Base-by-base conservation (phyloP, 2,329 filamentous ascomycete species). In the Hypoxylon sp. region DNA sequence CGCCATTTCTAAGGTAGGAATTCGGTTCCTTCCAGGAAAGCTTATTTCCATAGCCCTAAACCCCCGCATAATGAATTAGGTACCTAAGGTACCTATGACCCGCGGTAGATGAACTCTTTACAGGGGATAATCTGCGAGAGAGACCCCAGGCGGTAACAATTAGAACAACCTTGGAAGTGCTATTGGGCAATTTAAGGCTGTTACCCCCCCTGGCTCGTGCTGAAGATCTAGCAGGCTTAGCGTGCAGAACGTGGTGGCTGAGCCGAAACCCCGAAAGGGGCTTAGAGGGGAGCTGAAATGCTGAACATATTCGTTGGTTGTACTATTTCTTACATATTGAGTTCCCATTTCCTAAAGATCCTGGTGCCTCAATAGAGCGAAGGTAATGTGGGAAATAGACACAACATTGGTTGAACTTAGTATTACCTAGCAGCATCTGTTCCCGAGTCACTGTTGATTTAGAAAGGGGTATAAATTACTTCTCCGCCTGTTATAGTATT, bases 161-260 rank as follows among this genome's bases (percentile, higher is more conserved):
- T 67, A 64, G 50, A 3, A 29, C 42, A n/a, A n/a, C n/a, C n/a
- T n/a, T n/a, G n/a, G n/a, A n/a, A 4, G 19, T 22, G 19, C 19
- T 22, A 46, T 58, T 51, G 17, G 44, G 59, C 29, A 50, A 53
- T 60, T 60, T 67, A 64, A 58, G 65, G 65, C 65, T 64, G 65
- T 60, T 57, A 22, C 19, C 19, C 59, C 37, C 59, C 64, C 64
- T 22, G 63, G 64, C 26, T 42, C 22, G 14, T 31, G 53, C 63
- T 51, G 59, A 50, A 52, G 50, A 59, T 19, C 51, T 59, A 50
- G 54, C 60, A 29, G 24, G 59, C 42, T 47, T 47, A 47, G 29
- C 47, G n/a, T 44, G 39, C 39, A 44, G 39, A 63, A 14, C 29
- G 55, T 67, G 60, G 55, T 67, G 60, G 60, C 65, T 60, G 33